Conservation (phyloP, 768 basidiomycete genomes). For the Lactifluus hygrophoroides region DNA sequence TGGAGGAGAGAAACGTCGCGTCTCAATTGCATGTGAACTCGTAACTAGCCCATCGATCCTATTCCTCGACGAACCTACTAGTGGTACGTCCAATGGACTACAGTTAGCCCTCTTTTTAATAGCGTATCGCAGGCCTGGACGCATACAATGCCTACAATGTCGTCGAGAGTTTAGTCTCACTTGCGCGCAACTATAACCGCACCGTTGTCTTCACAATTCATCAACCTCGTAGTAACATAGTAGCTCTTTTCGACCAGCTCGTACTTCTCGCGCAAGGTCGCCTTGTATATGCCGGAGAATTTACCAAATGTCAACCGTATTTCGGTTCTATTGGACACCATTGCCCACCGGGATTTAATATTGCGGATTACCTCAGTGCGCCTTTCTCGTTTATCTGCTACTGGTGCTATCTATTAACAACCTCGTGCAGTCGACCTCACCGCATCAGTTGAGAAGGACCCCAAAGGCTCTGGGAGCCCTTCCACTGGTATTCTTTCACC, state of each 20-base stretch:
- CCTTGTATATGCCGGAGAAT: slow-evolving; percentile 77
- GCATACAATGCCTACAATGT: slow-evolving; percentile 95
- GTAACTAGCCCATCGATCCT: slow-evolving; percentile 95
- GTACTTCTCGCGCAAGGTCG: slow-evolving; percentile 79
- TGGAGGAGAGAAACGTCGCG: slow-evolving; percentile 94
- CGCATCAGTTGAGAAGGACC: slow-evolving; percentile 36
- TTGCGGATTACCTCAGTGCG: slow-evolving; percentile 93
- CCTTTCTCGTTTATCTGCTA: neutral
- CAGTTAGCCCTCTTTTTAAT: neutral
- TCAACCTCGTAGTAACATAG: slow-evolving; percentile 96
- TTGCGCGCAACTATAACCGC: slow-evolving; percentile 84
- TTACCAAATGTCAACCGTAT: slow-evolving; percentile 67
- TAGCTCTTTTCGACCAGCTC: slow-evolving; percentile 89
- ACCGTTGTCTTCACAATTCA: slow-evolving; percentile 98
- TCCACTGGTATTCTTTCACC: slow-evolving; percentile 24
- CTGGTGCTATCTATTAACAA: neutral
- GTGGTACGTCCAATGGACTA: slow-evolving; percentile 45
- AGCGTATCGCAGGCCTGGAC: slow-evolving; percentile 58
- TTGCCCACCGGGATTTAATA: slow-evolving; percentile 93
- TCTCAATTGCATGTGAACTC: slow-evolving; percentile 95
- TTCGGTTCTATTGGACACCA: slow-evolving; percentile 69
- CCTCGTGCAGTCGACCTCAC: slow-evolving; percentile 35
- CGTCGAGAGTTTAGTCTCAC: slow-evolving; percentile 75
- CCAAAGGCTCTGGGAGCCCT: slow-evolving; percentile 27
- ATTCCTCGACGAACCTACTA: slow-evolving; percentile 96